Evolutionary conservation across 306 rosid genomes (phyloP).

Genomic region (Trifolium dubium): DNA sequence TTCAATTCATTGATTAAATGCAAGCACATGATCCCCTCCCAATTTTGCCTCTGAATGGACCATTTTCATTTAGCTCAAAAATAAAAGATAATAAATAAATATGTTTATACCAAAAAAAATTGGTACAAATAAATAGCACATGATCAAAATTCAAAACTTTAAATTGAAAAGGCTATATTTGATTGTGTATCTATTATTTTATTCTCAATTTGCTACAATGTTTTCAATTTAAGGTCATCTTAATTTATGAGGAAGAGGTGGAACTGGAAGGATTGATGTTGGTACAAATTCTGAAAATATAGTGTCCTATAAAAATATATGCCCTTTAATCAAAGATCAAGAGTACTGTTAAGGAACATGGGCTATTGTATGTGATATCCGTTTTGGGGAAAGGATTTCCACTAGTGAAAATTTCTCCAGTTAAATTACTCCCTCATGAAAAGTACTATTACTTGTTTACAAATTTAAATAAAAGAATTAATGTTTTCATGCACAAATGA

Average conservation of each 20-base stretch:
- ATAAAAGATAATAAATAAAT: neutral
- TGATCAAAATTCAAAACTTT: slow-evolving; percentile 15
- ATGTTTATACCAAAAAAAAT: too few species aligned
- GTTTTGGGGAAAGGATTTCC: too few species aligned
- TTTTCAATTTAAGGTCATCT: neutral
- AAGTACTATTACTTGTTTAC: too few species aligned
- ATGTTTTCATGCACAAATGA: too few species aligned
- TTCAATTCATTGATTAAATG: slow-evolving; percentile 47
- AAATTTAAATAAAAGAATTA: too few species aligned
- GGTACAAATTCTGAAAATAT: slow-evolving; percentile 1
- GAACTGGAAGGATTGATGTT: slow-evolving; percentile 11
- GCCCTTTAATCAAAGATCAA: neutral
- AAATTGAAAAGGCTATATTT: neutral
- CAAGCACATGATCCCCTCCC: slow-evolving; percentile 42
- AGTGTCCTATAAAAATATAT: slow-evolving; percentile 7
- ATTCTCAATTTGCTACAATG: neutral
- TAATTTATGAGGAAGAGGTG: neutral
- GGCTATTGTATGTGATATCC: too few species aligned
- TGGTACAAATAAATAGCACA: neutral
- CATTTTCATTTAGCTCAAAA: slow-evolving; percentile 28
- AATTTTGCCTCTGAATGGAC: slow-evolving; percentile 26
- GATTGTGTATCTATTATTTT: neutral
- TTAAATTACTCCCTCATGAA: too few species aligned
- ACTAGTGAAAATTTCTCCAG: too few species aligned
- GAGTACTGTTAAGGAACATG: slow-evolving; percentile 19